These are phyloP conservation scores for Exidia glandulosa DNA, from an alignment of 768 basidiomycete species.

Conservation along the genomic window DNA sequence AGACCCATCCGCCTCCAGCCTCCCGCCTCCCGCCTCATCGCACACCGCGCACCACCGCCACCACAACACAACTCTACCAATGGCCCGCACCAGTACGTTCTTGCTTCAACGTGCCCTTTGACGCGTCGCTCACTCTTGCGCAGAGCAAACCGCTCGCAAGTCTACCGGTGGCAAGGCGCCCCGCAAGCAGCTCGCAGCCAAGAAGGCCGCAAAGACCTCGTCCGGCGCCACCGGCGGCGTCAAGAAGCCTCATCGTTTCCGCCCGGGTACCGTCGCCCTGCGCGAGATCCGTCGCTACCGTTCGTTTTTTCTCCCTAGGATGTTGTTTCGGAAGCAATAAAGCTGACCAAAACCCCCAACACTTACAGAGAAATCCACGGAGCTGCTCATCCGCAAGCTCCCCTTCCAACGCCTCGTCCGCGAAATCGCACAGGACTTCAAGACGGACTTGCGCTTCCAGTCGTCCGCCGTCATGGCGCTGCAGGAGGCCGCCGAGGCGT, in stretches of 20 bases:
- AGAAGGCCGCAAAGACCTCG: constrained; percentile 24
- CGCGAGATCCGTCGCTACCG: constrained; percentile 98
- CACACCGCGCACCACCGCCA: not conserved
- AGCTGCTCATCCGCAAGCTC: constrained; percentile 98
- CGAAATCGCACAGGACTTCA: constrained; percentile 95
- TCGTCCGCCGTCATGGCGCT: constrained; percentile 90
- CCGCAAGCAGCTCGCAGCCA: constrained; percentile 25
- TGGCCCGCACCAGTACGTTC: not conserved
- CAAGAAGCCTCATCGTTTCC: constrained; percentile 93
- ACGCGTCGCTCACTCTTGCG: not conserved
- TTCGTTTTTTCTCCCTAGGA: no score
- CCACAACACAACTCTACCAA: not conserved
- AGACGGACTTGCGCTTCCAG: constrained; percentile 93
- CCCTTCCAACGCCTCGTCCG: constrained; percentile 98
- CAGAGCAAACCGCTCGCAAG: constrained; percentile 24
- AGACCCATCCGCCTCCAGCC: not conserved
- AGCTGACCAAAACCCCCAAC: no score
- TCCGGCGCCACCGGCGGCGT: not conserved
- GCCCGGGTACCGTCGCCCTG: constrained; percentile 95
- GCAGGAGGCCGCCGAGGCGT: constrained; percentile 87
- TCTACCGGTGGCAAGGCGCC: constrained; percentile 23
- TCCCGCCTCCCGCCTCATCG: not conserved
- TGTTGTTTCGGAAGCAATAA: no score
- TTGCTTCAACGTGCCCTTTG: not conserved
- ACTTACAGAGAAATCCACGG: constrained; percentile 98